A percentile compares a stretch with the other conserved stretches of the same genome.
Evolutionary conservation across 2,329 filamentous ascomycete species (phyloP).

Genomic region (Clonostachys rhizophaga): DNA sequence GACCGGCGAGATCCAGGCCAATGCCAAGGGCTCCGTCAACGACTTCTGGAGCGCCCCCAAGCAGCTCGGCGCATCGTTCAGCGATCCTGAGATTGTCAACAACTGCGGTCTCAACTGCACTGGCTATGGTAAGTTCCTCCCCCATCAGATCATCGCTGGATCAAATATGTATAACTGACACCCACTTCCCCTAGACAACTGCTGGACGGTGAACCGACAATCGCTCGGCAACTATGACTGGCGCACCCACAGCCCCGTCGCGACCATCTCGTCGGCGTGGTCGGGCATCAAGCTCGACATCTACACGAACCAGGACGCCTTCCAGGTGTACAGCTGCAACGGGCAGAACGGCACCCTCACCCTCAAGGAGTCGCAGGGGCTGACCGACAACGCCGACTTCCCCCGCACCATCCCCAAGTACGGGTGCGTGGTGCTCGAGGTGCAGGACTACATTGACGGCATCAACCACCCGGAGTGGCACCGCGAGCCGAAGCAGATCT

Average conservation of each 20-base stretch:
- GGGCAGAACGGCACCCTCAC: conserved; percentile 67
- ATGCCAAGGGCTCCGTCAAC: conserved; percentile 63
- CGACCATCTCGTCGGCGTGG: conserved; percentile 66
- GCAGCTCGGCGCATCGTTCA: conserved; percentile 67
- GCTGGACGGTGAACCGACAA: conserved; percentile 63
- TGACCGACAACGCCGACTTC: conserved; percentile 46
- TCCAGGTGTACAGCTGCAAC: conserved; percentile 85
- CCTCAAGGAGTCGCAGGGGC: conserved; percentile 67
- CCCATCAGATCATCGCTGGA: background rate
- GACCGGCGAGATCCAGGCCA: conserved; percentile 70
- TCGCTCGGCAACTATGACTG: conserved; percentile 55
- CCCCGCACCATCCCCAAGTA: conserved; percentile 66
- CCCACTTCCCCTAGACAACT: conserved; percentile 44
- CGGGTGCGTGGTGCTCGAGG: conserved; percentile 86
- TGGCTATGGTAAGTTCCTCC: conserved; percentile 50
- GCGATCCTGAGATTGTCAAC: conserved; percentile 54
- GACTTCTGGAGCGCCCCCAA: conserved; percentile 82
- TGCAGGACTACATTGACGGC: conserved; percentile 88
- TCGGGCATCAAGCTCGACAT: conserved; percentile 82
- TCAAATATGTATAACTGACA: too few species aligned
- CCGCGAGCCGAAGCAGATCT: conserved; percentile 57
- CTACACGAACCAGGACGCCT: conserved; percentile 77
- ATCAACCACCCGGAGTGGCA: conserved; percentile 92
- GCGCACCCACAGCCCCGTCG: conserved; percentile 53
- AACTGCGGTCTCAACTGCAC: conserved; percentile 81